Evolutionary conservation across 1,284 basidiomycete genomes (phyloP).

Genomic region (Leccinum fuscescens): DNA sequence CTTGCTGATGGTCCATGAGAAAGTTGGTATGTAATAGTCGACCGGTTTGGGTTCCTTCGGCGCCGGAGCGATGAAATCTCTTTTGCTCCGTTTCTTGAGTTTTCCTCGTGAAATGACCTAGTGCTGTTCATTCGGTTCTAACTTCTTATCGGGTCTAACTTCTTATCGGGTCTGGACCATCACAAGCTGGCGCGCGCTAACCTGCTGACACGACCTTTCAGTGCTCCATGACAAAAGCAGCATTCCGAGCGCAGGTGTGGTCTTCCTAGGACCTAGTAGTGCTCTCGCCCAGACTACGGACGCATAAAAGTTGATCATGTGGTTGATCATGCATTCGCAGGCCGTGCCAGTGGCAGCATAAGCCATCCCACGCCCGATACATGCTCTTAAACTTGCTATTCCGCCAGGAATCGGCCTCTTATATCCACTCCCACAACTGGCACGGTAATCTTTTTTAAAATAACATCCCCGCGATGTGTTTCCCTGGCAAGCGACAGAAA

Average conservation of each 20-base stretch:
- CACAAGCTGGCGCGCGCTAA: background rate
- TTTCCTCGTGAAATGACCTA: background rate
- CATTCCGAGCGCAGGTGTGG: conserved; percentile 3
- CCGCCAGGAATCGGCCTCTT: background rate
- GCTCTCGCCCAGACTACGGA: conserved; percentile 3
- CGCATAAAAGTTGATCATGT: conserved; percentile 19
- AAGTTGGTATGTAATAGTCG: background rate
- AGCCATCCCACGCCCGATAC: conserved; percentile 26
- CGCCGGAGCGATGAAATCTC: background rate
- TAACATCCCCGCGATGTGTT: conserved; percentile 36
- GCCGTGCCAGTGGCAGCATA: conserved; percentile 9
- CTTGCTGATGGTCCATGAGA: background rate
- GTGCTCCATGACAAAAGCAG: conserved; percentile 6
- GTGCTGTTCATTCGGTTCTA: background rate
- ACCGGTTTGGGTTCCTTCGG: background rate
- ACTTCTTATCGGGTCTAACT: background rate
- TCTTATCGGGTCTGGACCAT: background rate
- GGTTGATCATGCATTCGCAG: conserved; percentile 10
- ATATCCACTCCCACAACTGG: conserved; percentile 8
- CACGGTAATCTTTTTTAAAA: conserved; percentile 1
- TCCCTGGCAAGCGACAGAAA: conserved; percentile 41
- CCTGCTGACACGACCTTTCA: background rate
- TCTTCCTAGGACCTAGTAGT: background rate
- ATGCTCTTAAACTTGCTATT: background rate
- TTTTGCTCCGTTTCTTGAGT: background rate